phyloP scores from a whole-genome alignment of 2,329 filamentous ascomycete species.

The Fonsecaea pedrosoi region DNA sequence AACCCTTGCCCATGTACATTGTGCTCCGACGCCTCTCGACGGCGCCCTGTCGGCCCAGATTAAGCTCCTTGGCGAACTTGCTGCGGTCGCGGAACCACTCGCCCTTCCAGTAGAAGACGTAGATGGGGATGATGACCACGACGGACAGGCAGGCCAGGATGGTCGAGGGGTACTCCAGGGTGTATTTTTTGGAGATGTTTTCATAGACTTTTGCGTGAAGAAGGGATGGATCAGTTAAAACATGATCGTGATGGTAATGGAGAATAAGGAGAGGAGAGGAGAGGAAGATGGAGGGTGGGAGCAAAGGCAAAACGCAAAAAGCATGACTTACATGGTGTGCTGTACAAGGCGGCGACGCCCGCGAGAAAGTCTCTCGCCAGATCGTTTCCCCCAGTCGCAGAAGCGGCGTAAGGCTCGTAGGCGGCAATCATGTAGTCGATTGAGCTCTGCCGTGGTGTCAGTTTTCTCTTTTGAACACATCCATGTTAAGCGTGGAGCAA shows the following conservation, averaged over 20 bases:
- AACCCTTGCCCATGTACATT: not conserved
- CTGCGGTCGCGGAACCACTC: slow-evolving; percentile 64
- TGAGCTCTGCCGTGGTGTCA: slow-evolving; percentile 54
- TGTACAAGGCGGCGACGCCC: slow-evolving; percentile 66
- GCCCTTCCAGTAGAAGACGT: slow-evolving; percentile 70
- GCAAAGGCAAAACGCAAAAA: no score
- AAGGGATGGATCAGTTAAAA: slow-evolving; percentile 14
- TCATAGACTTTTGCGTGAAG: slow-evolving; percentile 46
- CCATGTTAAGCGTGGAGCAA: not conserved
- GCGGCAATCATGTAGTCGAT: slow-evolving; percentile 73
- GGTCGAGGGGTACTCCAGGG: slow-evolving; percentile 55
- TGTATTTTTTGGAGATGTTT: slow-evolving; percentile 56
- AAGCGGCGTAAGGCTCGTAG: slow-evolving; percentile 69
- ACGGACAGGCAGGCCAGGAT: slow-evolving; percentile 67
- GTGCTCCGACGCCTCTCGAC: slow-evolving; percentile 33
- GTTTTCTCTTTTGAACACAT: not conserved
- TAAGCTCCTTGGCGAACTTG: slow-evolving; percentile 68
- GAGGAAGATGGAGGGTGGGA: slow-evolving; percentile 2
- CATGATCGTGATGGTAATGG: not conserved
- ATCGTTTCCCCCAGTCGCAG: slow-evolving; percentile 70
- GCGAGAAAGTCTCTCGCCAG: slow-evolving; percentile 69
- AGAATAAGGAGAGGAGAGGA: not conserved
- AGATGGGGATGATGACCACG: slow-evolving; percentile 67
- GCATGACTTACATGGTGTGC: slow-evolving; percentile 55
- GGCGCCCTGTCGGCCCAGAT: slow-evolving; percentile 48